Conservation (phyloP, 331 rosid species). For the Erythrophleum ivorense region DNA sequence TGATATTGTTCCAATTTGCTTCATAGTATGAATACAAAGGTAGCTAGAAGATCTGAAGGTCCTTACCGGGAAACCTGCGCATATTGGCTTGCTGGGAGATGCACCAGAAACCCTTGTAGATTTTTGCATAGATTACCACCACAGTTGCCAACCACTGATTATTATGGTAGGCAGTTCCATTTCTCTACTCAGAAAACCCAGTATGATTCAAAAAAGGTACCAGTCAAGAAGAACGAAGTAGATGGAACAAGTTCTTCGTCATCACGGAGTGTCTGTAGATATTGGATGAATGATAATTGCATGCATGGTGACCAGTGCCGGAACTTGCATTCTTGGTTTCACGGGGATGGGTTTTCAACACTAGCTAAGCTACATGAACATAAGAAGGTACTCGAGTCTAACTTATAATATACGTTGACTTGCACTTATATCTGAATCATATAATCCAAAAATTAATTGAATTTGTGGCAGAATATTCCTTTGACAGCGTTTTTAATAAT, state of each 20-base stretch:
- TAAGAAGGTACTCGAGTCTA: slow-evolving; percentile 43
- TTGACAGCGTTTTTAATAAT: background rate
- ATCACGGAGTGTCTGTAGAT: slow-evolving; percentile 41
- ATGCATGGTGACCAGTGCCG: slow-evolving; percentile 43
- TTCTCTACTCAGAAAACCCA: background rate
- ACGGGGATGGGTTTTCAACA: slow-evolving; percentile 41
- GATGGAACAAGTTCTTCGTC: background rate
- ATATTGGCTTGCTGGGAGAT: background rate
- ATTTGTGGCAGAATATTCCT: background rate
- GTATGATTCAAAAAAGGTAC: background rate
- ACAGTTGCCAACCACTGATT: background rate
- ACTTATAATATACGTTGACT: background rate
- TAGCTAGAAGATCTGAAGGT: background rate
- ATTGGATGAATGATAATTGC: slow-evolving; percentile 49
- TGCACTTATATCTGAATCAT: background rate
- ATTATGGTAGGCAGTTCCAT: background rate
- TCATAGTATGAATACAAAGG: background rate
- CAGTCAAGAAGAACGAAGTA: background rate
- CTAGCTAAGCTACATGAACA: slow-evolving; percentile 57
- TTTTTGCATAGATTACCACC: background rate
- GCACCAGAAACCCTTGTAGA: background rate
- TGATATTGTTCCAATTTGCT: too few relatives aligned
- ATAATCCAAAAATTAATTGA: background rate
- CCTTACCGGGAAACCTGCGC: background rate
- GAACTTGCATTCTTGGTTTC: slow-evolving; percentile 53